These are phyloP conservation scores for Jacaranda copaia DNA, from an alignment of 257 asterid species.

Conservation along the genomic window DNA sequence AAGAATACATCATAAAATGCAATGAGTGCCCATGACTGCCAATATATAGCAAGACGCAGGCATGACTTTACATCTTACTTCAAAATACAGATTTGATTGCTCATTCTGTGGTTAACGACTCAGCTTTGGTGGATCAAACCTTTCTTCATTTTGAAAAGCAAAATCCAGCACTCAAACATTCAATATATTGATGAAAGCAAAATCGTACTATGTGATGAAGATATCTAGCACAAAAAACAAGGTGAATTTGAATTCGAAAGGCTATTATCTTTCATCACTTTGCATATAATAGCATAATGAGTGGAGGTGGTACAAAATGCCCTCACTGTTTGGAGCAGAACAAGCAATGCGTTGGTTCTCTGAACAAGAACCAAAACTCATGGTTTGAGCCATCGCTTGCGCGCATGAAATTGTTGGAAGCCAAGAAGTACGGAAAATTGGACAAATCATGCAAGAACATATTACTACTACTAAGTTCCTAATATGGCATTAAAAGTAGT, in stretches of 20 bases:
- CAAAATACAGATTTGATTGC: conserved; percentile 16
- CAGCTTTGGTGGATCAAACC: conserved; percentile 24
- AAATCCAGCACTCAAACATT: not conserved
- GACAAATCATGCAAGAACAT: conserved; percentile 20
- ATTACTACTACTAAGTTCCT: too few relatives aligned
- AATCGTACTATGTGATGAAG: conserved; percentile 12
- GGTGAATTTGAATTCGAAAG: not conserved
- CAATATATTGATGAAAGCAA: not conserved
- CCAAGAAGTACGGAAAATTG: conserved; percentile 8
- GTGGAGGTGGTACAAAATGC: conserved; percentile 2
- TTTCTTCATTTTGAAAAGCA: conserved; percentile 9
- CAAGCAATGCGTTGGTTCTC: not conserved
- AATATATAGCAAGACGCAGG: not conserved
- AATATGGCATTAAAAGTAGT: not conserved
- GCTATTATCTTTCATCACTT: not conserved
- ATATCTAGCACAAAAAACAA: conserved; percentile 9
- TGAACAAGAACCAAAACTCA: not conserved
- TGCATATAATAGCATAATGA: not conserved
- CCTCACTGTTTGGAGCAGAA: not conserved
- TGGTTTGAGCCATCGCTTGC: conserved; percentile 2
- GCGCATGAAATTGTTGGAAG: conserved; percentile 6
- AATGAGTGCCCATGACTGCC: not conserved
- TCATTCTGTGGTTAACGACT: not conserved
- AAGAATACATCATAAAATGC: not conserved
- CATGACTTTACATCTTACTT: conserved; percentile 22